Base-by-base conservation (phyloP, 1,139 yeast species). In the Spathaspora sp. region DNA sequence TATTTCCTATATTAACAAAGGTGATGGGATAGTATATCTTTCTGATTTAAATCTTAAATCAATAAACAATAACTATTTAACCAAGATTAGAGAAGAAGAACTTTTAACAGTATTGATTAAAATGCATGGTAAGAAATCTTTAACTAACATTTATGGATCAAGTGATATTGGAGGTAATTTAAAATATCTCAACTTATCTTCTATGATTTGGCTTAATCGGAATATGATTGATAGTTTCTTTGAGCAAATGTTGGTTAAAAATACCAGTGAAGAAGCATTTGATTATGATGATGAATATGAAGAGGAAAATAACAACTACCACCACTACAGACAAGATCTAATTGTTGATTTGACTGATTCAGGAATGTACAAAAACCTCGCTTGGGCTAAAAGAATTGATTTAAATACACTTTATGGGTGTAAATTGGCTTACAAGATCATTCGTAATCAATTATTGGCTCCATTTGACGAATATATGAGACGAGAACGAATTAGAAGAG, bases 301-400 rank as follows among this genome's bases (percentile, higher is more conserved):
- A 25, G 53, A 56, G 18, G 51, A n/a, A 47, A 8, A 39, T 38
- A 25, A 16, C n/a, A n/a, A 15, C 7, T n/a, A 17, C 6, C 39
- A 18, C 13, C 16, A 37, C 6, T 55, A 48, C 34, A 51, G 44
- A 42, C 65, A 61, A 47, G 60, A 70, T 53, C 56, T 72, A 54
- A 60, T 64, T 36, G 47, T 81, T 25, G 79, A 80, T 54, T 70
- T 81, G 45, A 64, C 75, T 2, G 74, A 80, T 53, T 78, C 84
- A 1, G 88, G 88, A 1, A 81, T 82, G 86, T 67, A 72, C 45
- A 76, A 79, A 51, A 71, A 73, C 41, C 64, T 79, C 29, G 71
- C 61, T n/a, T 82, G 88, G 86, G 84, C 84, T 0, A 60, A 60
- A 43, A 49, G 51, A 13, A 65, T 74, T 41, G 71, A 74, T 51